Evolutionary conservation across 1,284 basidiomycete genomes (phyloP), one percentile per base, ranked within the genome.

Genomic region (Cutaneotrichosporon sp.): DNA sequence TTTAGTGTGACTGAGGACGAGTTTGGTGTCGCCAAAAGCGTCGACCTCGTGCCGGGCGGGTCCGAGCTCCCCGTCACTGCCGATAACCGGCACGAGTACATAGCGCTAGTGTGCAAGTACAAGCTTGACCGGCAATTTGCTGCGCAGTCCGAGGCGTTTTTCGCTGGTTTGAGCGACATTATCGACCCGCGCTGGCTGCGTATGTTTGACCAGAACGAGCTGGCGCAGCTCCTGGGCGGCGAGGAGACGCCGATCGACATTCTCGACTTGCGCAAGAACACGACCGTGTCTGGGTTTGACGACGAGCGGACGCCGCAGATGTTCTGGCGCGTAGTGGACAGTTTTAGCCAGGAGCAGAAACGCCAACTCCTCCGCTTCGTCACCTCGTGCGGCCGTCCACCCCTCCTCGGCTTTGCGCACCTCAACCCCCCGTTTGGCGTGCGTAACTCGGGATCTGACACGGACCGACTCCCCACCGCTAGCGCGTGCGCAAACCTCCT

Each of bases 161-260:
- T 80, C 62, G 61, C 66, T 22, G 91, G 92, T 1, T 75, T 96
- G 36, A 85, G 84, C 9, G 88, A 92, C 64, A 86, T 96, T 74
- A 87, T 96, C 67, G 86, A 93, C 60, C 82, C 82, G 1, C 88
- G 88, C 64, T 96, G 90, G 90, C 78, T 96, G 26, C 80, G 89
- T 40, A 92, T 96, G 88, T 97, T 96, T 76, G 91, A 94, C 70
- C 90, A 92, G 66, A 85, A 88, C 66, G 92, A 96, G 72, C 77
- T 94, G 1, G 88, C 89, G 63, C 85, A 89, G 54, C 77, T 92
- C 0, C 79, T 94, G 9, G 89, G 90, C 0, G 90, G 90, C 7
- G 86, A 87, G 38, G 85, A 91, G 59, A 79, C 85, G 0, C 83
- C 86, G 0, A 85, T 96, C 53, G 87, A 93, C 69, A 64, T 96